phyloP scores from a whole-genome alignment of 371 early-diverging fungal genomes.

The Basidiobolus meristosporus region DNA sequence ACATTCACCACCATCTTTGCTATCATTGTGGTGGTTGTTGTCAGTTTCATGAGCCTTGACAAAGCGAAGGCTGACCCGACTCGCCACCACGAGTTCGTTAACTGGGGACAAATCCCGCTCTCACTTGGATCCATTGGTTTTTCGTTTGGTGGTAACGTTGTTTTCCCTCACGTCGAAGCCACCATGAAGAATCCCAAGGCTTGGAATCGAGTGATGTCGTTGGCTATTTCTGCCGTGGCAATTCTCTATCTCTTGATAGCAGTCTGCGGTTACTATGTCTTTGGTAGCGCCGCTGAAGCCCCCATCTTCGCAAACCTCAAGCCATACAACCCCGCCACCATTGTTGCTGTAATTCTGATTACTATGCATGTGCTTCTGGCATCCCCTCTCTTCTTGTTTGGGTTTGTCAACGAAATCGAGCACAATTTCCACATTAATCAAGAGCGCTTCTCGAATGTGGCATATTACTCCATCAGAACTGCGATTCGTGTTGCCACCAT shows the following conservation, averaged over 20 bases:
- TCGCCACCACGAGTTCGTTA: slow-evolving; percentile 16
- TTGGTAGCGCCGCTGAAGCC: slow-evolving; percentile 38
- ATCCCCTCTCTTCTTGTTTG: slow-evolving; percentile 58
- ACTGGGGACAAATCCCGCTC: slow-evolving; percentile 17
- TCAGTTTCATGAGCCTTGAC: neutral
- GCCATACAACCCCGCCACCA: slow-evolving; percentile 36
- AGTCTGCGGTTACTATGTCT: slow-evolving; percentile 59
- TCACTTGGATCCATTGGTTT: slow-evolving; percentile 53
- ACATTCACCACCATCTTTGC: slow-evolving; percentile 26
- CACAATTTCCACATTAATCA: slow-evolving; percentile 12
- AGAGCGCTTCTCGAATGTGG: slow-evolving; percentile 12
- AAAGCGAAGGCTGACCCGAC: slow-evolving; percentile 3
- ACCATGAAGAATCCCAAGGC: slow-evolving; percentile 58
- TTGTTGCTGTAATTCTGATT: slow-evolving; percentile 47
- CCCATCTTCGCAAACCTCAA: slow-evolving; percentile 59
- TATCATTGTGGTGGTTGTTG: slow-evolving; percentile 13
- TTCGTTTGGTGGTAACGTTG: slow-evolving; percentile 65
- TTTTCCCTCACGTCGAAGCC: too few relatives aligned
- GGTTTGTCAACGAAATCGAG: slow-evolving; percentile 22
- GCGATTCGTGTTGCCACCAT: slow-evolving; percentile 30
- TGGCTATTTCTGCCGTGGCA: slow-evolving; percentile 47
- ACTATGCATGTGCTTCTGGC: slow-evolving; percentile 66
- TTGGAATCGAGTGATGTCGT: slow-evolving; percentile 46
- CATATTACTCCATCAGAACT: slow-evolving; percentile 30
- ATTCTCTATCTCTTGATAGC: slow-evolving; percentile 57